Evolutionary conservation across 2,329 filamentous ascomycete species (phyloP).

Genomic region (Paecilomyces variotii): DNA sequence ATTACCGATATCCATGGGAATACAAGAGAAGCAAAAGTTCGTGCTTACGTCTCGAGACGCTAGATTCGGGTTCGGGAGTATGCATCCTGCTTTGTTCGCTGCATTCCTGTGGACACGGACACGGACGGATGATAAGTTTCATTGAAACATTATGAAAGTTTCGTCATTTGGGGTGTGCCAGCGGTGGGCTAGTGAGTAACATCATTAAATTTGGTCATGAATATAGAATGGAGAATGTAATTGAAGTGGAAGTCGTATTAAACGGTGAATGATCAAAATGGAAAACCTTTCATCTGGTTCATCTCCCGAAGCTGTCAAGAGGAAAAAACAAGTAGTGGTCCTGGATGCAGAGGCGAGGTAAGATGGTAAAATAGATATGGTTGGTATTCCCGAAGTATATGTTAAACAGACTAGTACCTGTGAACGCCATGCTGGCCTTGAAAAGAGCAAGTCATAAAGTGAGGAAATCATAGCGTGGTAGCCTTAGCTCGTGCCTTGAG

Average conservation of each 20-base stretch:
- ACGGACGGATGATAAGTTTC: constrained; percentile 7
- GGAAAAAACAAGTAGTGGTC: neutral
- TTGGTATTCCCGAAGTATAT: neutral
- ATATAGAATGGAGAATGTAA: neutral
- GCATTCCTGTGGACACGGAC: neutral
- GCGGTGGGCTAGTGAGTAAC: neutral
- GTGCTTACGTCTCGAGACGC: constrained; percentile 24
- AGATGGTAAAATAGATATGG: neutral
- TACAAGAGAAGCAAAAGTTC: neutral
- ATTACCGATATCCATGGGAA: neutral
- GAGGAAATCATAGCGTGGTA: constrained; percentile 6
- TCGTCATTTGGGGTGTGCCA: constrained; percentile 25
- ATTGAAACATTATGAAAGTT: constrained; percentile 20
- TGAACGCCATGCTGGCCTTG: neutral
- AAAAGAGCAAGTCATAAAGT: neutral
- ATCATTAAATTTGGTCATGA: neutral
- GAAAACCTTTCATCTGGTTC: no score
- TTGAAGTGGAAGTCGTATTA: neutral
- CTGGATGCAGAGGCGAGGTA: neutral
- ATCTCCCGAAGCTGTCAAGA: neutral
- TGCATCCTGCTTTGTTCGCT: constrained; percentile 14
- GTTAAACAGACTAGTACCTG: neutral
- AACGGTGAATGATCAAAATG: neutral
- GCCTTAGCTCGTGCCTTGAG: constrained; percentile 24
- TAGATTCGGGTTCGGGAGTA: constrained; percentile 15